These are phyloP conservation scores for Diaporthe amygdali DNA, from an alignment of 2,329 filamentous ascomycete species.

Conservation along the genomic window DNA sequence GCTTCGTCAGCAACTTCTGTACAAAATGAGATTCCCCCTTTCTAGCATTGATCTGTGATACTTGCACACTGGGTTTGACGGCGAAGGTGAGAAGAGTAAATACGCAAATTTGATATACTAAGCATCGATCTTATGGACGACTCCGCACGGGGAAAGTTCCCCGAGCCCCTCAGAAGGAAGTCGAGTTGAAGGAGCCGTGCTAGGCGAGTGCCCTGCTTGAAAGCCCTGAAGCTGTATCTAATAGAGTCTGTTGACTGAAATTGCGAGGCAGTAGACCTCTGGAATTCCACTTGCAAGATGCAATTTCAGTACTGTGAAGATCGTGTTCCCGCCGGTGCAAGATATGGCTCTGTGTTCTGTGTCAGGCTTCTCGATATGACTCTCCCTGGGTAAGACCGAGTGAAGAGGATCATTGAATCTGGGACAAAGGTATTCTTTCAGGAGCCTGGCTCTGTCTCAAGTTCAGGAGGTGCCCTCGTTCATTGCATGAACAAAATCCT, in stretches of 20 bases:
- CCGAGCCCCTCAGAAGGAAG: not conserved
- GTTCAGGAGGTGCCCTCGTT: not conserved
- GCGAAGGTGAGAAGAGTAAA: not conserved
- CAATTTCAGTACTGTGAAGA: not conserved
- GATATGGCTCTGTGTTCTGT: not conserved
- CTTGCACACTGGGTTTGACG: not conserved
- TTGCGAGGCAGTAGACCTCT: not conserved
- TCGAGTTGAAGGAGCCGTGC: too few relatives aligned
- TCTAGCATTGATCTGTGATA: not conserved
- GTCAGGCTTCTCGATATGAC: not conserved
- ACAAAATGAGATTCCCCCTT: slow-evolving; percentile 19
- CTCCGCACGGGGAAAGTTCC: not conserved
- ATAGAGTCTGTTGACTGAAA: not conserved
- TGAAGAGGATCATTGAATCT: not conserved
- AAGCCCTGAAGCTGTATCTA: not conserved
- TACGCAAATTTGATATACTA: not conserved
- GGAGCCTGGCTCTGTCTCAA: not conserved
- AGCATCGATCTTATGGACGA: not conserved
- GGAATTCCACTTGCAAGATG: not conserved
- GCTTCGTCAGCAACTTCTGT: not conserved
- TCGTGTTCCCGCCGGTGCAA: not conserved
- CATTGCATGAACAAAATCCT: not conserved
- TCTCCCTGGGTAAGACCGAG: not conserved
- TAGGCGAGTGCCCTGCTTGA: not conserved
- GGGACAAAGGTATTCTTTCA: not conserved